phyloP scores from a whole-genome alignment of 169 alveolate species.

The Plasmodium knowlesi region DNA sequence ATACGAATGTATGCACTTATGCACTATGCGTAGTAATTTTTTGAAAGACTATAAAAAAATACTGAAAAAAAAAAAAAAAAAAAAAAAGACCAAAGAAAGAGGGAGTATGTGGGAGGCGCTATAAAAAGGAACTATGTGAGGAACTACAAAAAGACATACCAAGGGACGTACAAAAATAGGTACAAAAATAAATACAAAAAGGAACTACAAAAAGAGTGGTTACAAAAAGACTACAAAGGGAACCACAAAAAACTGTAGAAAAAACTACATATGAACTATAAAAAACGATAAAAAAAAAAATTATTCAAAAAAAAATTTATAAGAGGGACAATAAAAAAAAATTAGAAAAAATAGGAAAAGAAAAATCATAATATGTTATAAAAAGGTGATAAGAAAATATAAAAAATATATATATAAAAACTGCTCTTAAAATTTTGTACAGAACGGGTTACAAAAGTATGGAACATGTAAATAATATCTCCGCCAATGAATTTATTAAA shows the following conservation, averaged over 20 bases:
- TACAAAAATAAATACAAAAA: too few species aligned
- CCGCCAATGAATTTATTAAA: not conserved
- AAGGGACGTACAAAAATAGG: not conserved
- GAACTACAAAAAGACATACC: not conserved
- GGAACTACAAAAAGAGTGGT: not conserved
- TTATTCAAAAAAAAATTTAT: not conserved
- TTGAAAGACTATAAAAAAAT: not conserved
- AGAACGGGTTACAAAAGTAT: not conserved
- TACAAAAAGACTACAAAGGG: not conserved
- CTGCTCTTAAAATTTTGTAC: not conserved
- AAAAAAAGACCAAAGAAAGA: not conserved
- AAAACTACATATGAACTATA: not conserved
- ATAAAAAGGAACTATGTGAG: not conserved
- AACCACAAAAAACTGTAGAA: not conserved
- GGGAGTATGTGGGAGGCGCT: not conserved
- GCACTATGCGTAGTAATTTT: not conserved
- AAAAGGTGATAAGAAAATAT: too few species aligned
- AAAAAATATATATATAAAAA: not conserved
- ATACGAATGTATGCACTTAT: not conserved
- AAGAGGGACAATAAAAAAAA: not conserved
- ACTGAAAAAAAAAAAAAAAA: not conserved
- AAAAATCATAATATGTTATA: too few species aligned
- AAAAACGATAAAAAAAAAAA: not conserved
- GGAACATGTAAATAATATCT: not conserved
- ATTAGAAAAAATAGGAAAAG: too few species aligned